Evolutionary conservation across 139 green algal genomes (phyloP), one percentile per base, ranked within the genome.

Genomic region (Raphidocelis subcapitata): DNA sequence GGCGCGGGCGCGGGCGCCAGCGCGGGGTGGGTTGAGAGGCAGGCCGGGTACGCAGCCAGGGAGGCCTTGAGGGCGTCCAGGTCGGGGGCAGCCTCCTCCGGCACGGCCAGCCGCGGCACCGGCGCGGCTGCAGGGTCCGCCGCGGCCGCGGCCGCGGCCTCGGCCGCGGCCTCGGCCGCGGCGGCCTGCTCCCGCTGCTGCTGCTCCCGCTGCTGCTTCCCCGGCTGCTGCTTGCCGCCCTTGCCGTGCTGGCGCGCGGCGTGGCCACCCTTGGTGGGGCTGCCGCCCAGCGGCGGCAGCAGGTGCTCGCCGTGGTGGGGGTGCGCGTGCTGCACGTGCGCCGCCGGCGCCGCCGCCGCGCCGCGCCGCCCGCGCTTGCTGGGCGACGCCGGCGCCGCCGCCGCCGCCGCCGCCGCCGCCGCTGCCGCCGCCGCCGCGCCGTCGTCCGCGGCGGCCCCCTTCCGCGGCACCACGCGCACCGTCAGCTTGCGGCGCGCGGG

Each of bases 391-490:
- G n/a, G 4, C 41, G 41, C 59, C 57, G 69, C 0, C 69, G 28
- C 56, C 69, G 67, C 33, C 37, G 26, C 35, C 10, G 2, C 54
- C 28, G 23, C 35, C 41, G 8, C 8, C 56, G 15, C 29, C 55
- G 16, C 14, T n/a, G 10, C 32, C 66, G 23, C 8, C 66, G 1
- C 18, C 32, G 8, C 5, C 29, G 41, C 41, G 41, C 41, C 41
- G 41, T 49, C 41, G 41, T 12, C 41, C 8, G 41, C 2, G 21
- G 18, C 4, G 21, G 35, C 47, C 1, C 26, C n/a, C 16, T 63
- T 52, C 4, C 23, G 60, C 21, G 56, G 56, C 14, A 79, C 35
- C 31, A 92, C 70, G 69, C 91, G 84, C 18, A 91, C 61, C 29
- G 66, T 61, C 26, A 92, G 69, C 57, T 81, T 81, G 57, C 81